Conservation (phyloP, 192 early-diverging fungal genomes). For the Chytriomyces sp. region DNA sequence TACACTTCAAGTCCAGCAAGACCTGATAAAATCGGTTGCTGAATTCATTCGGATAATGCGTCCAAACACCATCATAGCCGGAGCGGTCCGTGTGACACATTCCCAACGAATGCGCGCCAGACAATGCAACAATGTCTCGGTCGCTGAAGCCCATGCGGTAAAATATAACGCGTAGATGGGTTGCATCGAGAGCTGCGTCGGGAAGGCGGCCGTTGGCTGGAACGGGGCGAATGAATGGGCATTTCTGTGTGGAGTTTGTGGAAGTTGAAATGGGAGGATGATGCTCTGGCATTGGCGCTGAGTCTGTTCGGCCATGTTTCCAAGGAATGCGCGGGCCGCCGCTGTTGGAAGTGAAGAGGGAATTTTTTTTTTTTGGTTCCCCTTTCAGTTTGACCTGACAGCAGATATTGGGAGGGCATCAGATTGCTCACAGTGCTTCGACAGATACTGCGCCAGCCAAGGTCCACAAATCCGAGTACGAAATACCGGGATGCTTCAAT, state of each 20-base stretch:
- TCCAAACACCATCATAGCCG: slow-evolving; percentile 67
- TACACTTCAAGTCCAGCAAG: slow-evolving; percentile 39
- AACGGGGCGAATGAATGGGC: slow-evolving; percentile 13
- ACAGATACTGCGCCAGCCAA: slow-evolving; percentile 71
- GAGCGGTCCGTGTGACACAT: slow-evolving; percentile 67
- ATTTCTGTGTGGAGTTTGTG: no score
- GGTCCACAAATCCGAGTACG: slow-evolving; percentile 79
- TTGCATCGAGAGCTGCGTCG: slow-evolving; percentile 62
- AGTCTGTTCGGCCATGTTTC: slow-evolving; percentile 49
- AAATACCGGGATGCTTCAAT: slow-evolving; percentile 60
- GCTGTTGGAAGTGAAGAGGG: neutral
- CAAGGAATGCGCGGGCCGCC: slow-evolving; percentile 71
- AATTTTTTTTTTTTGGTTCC: no score
- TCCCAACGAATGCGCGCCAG: slow-evolving; percentile 38
- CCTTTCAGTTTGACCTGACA: no score
- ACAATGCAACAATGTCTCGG: slow-evolving; percentile 78
- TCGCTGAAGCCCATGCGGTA: slow-evolving; percentile 64
- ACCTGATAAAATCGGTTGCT: slow-evolving; percentile 88
- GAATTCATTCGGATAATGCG: slow-evolving; percentile 82
- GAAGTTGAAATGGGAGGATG: neutral
- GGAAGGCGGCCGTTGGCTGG: slow-evolving; percentile 73
- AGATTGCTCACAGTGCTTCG: slow-evolving; percentile 52
- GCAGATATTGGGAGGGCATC: no score
- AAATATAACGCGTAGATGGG: slow-evolving; percentile 68
- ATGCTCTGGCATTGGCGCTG: no score